Percentiles rank a stretch among this genome's conserved stretches.
Conservation (phyloP, 2,329 filamentous ascomycete genomes). For the Coleophoma cylindrospora region DNA sequence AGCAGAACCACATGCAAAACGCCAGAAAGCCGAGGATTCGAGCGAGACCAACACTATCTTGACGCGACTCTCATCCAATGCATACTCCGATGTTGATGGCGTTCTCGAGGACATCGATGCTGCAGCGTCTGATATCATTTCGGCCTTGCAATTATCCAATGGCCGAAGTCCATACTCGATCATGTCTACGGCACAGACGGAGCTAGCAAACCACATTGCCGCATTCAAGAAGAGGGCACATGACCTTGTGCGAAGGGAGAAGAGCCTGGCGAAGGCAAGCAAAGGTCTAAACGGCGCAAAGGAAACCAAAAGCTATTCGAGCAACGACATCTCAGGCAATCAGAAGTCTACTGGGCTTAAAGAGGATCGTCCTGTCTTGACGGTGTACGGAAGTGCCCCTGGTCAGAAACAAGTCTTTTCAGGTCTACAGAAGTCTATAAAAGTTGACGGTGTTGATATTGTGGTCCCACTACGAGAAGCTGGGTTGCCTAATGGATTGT, state of each 20-base stretch:
- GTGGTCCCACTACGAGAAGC: conserved; percentile 52
- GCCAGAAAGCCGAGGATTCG: conserved; percentile 49
- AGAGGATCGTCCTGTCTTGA: conserved; percentile 60
- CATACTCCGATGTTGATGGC: conserved; percentile 59
- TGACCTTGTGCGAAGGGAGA: conserved; percentile 57
- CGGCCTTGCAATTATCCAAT: conserved; percentile 38
- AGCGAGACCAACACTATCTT: conserved; percentile 29
- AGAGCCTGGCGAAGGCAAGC: conserved; percentile 39
- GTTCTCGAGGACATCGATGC: conserved; percentile 53
- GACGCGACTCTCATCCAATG: conserved; percentile 30
- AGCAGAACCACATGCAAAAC: conserved; percentile 52
- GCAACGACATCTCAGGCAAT: conserved; percentile 14
- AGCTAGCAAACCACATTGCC: conserved; percentile 19
- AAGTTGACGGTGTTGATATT: conserved; percentile 27
- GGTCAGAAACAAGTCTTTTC: conserved; percentile 79
- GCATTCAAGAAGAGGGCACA: conserved; percentile 58
- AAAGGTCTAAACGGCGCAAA: conserved; percentile 18
- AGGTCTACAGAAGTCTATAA: conserved; percentile 60
- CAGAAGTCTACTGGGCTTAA: conserved; percentile 31
- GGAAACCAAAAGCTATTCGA: conserved; percentile 5
- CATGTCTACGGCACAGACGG: conserved; percentile 12
- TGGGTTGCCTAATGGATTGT: conserved; percentile 69
- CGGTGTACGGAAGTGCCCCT: conserved; percentile 70
- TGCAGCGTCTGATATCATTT: conserved; percentile 41
- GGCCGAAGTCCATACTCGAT: conserved; percentile 19